Evolutionary conservation across 345 rosid species (phyloP), one percentile per base, ranked within the genome.

Genomic region (Aquilaria sinensis): DNA sequence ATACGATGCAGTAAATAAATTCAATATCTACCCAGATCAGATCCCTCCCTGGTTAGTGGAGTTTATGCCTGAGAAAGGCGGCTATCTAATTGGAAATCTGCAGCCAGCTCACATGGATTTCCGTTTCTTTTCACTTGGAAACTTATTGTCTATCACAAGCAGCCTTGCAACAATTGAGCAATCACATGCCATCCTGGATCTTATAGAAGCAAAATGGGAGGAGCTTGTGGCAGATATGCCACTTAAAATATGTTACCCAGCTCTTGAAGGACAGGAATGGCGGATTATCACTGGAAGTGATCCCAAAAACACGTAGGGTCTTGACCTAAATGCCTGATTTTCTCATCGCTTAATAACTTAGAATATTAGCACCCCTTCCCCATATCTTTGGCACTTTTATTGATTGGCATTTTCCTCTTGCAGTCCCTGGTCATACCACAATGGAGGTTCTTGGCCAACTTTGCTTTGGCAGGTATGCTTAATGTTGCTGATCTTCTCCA

Each of bases 61-160:
- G 50, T 91, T 78, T 68, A 85, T 88, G 96, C 97, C 97, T 7
- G 73, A 61, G 43, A 76, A 63, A 65, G 97, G 97, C 61, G 96
- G 97, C 11, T 86, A 88, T 67, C 70, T 88, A 71, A 80, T 91
- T 47, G 96, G 97, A 67, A 91, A 91, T 66, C 83, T 88, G 78
- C 97, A 91, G 73, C 97, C 97, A 0, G 97, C 96, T 45, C 96
- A 88, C 75, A 91, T 91, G 97, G 96, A 91, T 69, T 91, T 91
- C 78, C 86, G 94, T 63, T 86, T 91, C 83, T 91, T 91, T 77
- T 78, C 97, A 59, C 82, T 91, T 51, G 96, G 97, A 60, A 91
- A 91, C 59, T 73, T 91, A 33, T 91, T 96, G 97, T 85, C 96
- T 32, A 66, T 91, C 58, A 78, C 85, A 7, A 73, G 96, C 66